A percentile compares a stretch with the other conserved stretches of the same genome.
Conservation (phyloP, 345 rosid species). For the Eucalyptus leucophloia region DNA sequence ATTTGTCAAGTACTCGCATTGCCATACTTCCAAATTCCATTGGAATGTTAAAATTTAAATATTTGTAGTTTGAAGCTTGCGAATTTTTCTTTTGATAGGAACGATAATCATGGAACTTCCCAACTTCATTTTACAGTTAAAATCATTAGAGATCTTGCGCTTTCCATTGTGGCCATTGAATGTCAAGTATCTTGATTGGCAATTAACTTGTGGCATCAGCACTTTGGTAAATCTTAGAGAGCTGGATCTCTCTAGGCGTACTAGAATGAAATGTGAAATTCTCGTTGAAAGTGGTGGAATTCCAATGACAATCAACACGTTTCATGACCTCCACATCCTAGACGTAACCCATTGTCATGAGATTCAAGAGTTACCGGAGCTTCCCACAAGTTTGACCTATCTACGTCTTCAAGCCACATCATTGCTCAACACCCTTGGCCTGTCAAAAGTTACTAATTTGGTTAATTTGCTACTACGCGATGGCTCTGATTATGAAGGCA, state of each 20-base stretch:
- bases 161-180: no score
- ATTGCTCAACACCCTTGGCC: fast-evolving
- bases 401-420: fast-evolving
- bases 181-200: background rate
- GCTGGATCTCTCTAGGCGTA: background rate
- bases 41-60: background rate
- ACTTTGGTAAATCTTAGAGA: no score
- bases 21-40: background rate
- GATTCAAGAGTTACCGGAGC: background rate
- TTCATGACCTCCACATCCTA: no score
- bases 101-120: no score
- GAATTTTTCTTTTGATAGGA: background rate
- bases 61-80: background rate
- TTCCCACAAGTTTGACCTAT: background rate
- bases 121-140: no score
- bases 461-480: fast-evolving
- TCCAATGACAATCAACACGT: no score
- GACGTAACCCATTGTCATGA: background rate
- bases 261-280: no score
- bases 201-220: no score
- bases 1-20: background rate
- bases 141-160: no score
- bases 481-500: no score
- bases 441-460: background rate
- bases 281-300: no score